Conservation (phyloP, 441 rosid genomes). For the Biscutella laevigata region DNA sequence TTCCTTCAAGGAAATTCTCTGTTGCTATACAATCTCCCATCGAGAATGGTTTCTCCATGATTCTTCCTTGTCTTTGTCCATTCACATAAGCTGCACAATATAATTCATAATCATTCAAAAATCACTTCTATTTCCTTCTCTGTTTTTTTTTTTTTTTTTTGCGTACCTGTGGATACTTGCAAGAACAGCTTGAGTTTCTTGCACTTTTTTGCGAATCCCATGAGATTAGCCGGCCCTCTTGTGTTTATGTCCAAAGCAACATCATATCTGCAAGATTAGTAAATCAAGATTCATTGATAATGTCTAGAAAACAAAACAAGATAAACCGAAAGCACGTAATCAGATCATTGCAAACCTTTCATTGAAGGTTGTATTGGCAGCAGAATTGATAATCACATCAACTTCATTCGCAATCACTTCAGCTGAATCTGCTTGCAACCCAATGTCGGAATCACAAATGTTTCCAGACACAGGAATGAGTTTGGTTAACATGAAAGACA, state of each 20-base stretch:
- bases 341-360: conserved; percentile 43
- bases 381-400: conserved; percentile 74
- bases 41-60: conserved; percentile 68
- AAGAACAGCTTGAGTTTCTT: conserved; percentile 63
- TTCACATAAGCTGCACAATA: conserved; percentile 74
- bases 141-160: too few relatives aligned
- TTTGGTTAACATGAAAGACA: conserved; percentile 67
- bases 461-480: conserved; percentile 74
- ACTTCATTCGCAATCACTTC: conserved; percentile 51
- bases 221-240: conserved; percentile 59
- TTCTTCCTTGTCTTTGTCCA: conserved; percentile 82
- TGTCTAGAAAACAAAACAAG: background rate
- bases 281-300: conserved; percentile 1
- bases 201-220: conserved; percentile 73
- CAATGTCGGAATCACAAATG: conserved; percentile 54
- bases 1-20: conserved; percentile 38
- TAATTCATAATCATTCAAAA: too few relatives aligned
- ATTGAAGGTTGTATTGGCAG: conserved; percentile 80
- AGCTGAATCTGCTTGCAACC: conserved; percentile 50
- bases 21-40: conserved; percentile 64
- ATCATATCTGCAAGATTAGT: conserved; percentile 54
- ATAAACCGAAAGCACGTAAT: background rate
- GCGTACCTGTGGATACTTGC: conserved; percentile 86
- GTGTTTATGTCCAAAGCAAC: conserved; percentile 70
- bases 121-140: too few relatives aligned